Percentiles rank a stretch among this genome's conserved stretches.
Evolutionary conservation across 176 grass and related monocot species (phyloP).

Genomic region (Thinopyrum elongatum): DNA sequence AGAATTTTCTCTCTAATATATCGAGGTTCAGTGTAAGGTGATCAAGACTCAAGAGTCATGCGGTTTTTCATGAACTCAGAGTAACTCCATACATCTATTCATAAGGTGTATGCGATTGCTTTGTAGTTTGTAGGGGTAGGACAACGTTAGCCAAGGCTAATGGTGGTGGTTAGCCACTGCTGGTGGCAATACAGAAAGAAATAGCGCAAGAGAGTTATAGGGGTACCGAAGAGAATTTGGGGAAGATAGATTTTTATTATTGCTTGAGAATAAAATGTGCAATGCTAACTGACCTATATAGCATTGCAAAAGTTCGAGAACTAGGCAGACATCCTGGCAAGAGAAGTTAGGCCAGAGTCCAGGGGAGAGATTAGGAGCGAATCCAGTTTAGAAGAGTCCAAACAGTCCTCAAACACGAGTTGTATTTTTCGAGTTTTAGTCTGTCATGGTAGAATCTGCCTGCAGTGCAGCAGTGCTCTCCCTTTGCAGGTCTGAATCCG

Average conservation of each 20-base stretch:
- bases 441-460: background rate
- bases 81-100: background rate
- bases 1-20: background rate
- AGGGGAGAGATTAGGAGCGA: background rate
- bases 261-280: background rate
- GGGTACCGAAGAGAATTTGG: background rate
- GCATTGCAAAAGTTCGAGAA: background rate
- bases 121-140: background rate
- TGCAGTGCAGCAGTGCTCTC: background rate
- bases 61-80: slow-evolving; percentile 9
- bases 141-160: background rate
- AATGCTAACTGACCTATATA: background rate
- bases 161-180: background rate
- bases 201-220: background rate
- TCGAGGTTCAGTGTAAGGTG: background rate
- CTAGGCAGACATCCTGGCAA: background rate
- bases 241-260: background rate
- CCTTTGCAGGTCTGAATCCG: background rate
- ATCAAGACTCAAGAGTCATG: slow-evolving; percentile 12
- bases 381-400: slow-evolving; percentile 5
- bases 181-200: background rate
- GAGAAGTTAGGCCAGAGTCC: background rate
- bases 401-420: background rate
- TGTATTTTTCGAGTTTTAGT: background rate
- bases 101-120: background rate